Percentiles rank a stretch among this genome's conserved stretches.
phyloP scores from a whole-genome alignment of 139 green algal species.

The Trebouxia sp. region DNA sequence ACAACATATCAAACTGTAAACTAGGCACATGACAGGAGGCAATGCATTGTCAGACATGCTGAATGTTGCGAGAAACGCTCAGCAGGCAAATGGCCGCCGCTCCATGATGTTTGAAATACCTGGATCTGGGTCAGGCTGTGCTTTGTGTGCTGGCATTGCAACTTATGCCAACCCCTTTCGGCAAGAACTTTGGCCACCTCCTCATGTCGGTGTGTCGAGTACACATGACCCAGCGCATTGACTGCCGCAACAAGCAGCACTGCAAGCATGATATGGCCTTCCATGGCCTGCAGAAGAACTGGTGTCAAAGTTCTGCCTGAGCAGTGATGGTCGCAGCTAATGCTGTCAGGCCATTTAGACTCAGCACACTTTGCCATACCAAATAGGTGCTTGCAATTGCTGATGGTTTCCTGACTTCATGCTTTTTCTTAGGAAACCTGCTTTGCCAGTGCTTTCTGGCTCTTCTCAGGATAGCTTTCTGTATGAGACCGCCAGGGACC shows the following conservation, averaged over 20 bases:
- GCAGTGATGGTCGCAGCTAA: no score
- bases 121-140: not conserved
- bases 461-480: not conserved
- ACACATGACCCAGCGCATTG: not conserved
- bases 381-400: not conserved
- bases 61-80: no score
- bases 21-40: not conserved
- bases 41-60: not conserved
- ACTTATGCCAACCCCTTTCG: not conserved
- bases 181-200: not conserved
- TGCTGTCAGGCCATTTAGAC: no score
- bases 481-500: not conserved
- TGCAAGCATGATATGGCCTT: constrained; percentile 1
- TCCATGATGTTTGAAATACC: no score
- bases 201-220: not conserved
- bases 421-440: not conserved
- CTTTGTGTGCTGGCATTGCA: not conserved
- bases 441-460: not conserved
- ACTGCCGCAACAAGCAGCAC: not conserved
- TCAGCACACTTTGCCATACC: not conserved
- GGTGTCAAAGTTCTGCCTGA: not conserved
- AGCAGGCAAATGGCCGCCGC: no score
- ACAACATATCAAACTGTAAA: no score
- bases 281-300: not conserved
- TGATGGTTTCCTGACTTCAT: not conserved